Evolutionary conservation across 2,329 filamentous ascomycete genomes (phyloP).

Genomic region (Immersiporthe knoxdaviesiana): DNA sequence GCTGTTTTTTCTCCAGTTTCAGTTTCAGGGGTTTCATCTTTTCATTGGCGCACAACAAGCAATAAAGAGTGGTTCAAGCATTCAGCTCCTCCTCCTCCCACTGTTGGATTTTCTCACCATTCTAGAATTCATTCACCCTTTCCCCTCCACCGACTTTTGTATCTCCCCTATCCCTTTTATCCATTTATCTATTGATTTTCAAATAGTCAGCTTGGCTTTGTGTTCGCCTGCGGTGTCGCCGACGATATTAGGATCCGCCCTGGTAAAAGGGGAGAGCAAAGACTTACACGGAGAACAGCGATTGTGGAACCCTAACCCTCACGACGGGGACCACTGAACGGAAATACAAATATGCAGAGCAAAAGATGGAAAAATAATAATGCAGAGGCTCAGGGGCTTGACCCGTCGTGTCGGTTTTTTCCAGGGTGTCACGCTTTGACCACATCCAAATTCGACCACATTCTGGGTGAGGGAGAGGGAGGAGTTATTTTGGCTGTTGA

Average conservation of each 20-base stretch:
- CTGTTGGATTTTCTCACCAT: not conserved
- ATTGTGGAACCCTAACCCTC: not conserved
- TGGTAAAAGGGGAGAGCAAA: not conserved
- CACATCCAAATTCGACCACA: not conserved
- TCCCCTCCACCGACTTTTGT: not conserved
- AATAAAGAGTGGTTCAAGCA: not conserved
- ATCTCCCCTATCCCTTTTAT: not conserved
- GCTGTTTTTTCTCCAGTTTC: not conserved
- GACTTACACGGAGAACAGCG: not conserved
- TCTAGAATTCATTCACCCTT: not conserved
- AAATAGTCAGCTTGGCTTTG: not conserved
- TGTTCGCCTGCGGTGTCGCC: not conserved
- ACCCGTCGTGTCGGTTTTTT: not conserved
- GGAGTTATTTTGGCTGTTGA: not conserved
- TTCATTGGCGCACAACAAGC: not conserved
- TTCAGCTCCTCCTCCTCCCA: not conserved
- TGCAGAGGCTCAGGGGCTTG: conserved; percentile 12
- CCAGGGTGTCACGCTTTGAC: conserved; percentile 10
- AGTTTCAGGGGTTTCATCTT: not conserved
- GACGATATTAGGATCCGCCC: not conserved
- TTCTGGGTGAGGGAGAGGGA: not conserved
- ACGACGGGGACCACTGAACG: not conserved
- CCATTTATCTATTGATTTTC: not conserved
- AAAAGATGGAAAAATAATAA: not conserved
- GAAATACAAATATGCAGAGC: no score